A percentile compares a stretch with the other conserved stretches of the same genome.
These are phyloP conservation scores for Polyplosphaeria fusca DNA, from an alignment of 495 filamentous ascomycete genomes.

Conservation along the genomic window DNA sequence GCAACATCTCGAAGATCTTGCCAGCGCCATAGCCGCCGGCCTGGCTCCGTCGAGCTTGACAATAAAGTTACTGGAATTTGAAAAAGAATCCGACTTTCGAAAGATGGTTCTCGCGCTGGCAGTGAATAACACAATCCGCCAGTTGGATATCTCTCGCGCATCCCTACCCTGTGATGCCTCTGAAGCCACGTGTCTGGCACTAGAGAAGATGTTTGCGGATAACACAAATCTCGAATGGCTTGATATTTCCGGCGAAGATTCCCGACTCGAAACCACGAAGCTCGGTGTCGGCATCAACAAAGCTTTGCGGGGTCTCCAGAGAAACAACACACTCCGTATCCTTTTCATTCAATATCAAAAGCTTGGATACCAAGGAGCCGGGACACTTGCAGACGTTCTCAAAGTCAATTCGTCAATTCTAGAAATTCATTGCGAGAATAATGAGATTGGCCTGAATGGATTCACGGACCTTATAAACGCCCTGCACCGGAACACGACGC, in stretches of 20 bases:
- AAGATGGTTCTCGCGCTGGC: conserved; percentile 69
- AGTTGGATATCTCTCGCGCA: conserved; percentile 84
- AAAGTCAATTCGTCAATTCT: conserved; percentile 62
- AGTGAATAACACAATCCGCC: conserved; percentile 67
- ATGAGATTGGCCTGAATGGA: conserved; percentile 72
- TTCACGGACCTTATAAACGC: conserved; percentile 75
- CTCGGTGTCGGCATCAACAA: conserved; percentile 79
- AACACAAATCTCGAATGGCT: conserved; percentile 75
- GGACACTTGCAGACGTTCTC: conserved; percentile 72
- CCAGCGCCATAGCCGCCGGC: conserved; percentile 61
- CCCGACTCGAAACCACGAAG: conserved; percentile 79
- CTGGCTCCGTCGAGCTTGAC: conserved; percentile 68
- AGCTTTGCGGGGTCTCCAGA: conserved; percentile 70
- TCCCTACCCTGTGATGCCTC: conserved; percentile 77
- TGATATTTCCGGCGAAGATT: conserved; percentile 85
- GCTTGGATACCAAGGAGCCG: conserved; percentile 66
- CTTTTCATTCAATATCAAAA: conserved; percentile 64
- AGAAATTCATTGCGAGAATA: conserved; percentile 73
- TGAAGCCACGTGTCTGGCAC: conserved; percentile 66
- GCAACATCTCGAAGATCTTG: conserved; percentile 64
- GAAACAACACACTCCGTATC: conserved; percentile 70
- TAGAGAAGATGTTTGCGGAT: conserved; percentile 71
- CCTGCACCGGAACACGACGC: conserved; percentile 61
- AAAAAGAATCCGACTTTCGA: conserved; percentile 71
- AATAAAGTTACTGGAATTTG: conserved; percentile 84